Conservation (phyloP, 2,329 filamentous ascomycete species). For the Aspergillus spinulosporus region DNA sequence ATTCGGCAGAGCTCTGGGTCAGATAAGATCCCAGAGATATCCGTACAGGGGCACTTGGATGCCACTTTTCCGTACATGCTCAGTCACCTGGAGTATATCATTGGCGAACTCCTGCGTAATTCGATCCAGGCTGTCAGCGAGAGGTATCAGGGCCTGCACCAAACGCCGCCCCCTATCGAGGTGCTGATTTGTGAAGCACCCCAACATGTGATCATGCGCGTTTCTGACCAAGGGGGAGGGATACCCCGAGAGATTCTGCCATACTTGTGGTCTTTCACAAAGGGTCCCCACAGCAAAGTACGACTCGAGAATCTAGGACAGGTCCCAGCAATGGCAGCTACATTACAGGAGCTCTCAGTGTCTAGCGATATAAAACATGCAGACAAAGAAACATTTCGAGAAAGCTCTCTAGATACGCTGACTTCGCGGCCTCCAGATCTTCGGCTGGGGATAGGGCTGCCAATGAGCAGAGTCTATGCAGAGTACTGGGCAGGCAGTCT, state of each 20-base stretch:
- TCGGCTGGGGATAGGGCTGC: slow-evolving; percentile 86
- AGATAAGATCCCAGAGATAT: slow-evolving; percentile 74
- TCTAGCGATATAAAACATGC: slow-evolving; percentile 37
- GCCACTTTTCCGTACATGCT: slow-evolving; percentile 96
- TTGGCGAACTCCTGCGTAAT: slow-evolving; percentile 92
- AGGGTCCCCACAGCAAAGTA: slow-evolving; percentile 75
- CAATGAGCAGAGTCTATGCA: slow-evolving; percentile 90
- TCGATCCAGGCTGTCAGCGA: slow-evolving; percentile 92
- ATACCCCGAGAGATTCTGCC: slow-evolving; percentile 82
- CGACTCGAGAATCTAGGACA: slow-evolving; percentile 81
- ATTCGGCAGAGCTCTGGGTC: slow-evolving; percentile 73
- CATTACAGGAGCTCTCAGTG: slow-evolving; percentile 77
- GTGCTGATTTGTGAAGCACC: slow-evolving; percentile 91
- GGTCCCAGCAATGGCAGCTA: slow-evolving; percentile 90
- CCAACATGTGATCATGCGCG: slow-evolving; percentile 92
- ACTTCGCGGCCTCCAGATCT: slow-evolving; percentile 82
- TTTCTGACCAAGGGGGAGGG: slow-evolving; percentile 93
- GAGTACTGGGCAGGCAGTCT: slow-evolving; percentile 97
- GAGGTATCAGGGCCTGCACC: slow-evolving; percentile 54
- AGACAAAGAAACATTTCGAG: slow-evolving; percentile 42
- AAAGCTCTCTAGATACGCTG: slow-evolving; percentile 74
- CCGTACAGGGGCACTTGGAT: slow-evolving; percentile 77
- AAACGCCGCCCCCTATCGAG: slow-evolving; percentile 76
- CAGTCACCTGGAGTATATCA: slow-evolving; percentile 93
- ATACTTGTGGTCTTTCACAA: slow-evolving; percentile 94